Base-by-base conservation (phyloP, 768 basidiomycete species). In the Lactarius evosmus region DNA sequence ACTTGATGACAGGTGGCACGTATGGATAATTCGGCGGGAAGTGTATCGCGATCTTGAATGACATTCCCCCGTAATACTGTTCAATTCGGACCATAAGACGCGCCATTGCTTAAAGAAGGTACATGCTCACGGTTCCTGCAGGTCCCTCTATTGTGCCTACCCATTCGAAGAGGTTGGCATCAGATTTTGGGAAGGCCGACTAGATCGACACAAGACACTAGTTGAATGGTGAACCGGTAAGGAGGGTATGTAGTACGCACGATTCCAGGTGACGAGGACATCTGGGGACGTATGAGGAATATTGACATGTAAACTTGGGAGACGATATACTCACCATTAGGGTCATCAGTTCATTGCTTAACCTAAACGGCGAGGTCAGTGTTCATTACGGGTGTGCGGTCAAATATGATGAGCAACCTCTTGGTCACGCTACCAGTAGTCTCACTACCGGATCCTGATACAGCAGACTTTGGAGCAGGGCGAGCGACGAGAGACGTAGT, bases 11-110 rank as follows among this genome's bases (percentile, higher is more conserved):
- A 0, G 94, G 94, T 4, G 94, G 81, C 11, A 86, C 85, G 74
- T 92, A 95, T 22, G 94, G 94, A 72, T 95, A 96, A 73, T 91
- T 92, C 63, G 87, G 76, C 7, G 92, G 93, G 77, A 95, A 96
- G 14, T 83, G 80, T 59, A 96, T 91, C 9, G 85, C 85, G 69
- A 96, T 89, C 69, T 88, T 88, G 80, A 91, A 95, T 25, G 82
- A 82, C 59, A 95, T 79, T 16, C 87, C 91, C 46, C 83, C 84
- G 69, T 95, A 94, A 62, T 92, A 83, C 88, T 90, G 68, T 14
- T 27, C 16, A 54, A 52, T 54, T 40, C 46, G 38, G 40, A n/a
- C 61, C 56, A 69, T 55, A 65, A 34, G 7, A 40, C 25, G 53
- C 34, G 56, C 52, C 46, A 40, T 19, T 52, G 16, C 27, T 25